Evolutionary conservation across 129 eudicot species (phyloP), one percentile per base, ranked within the genome.

Genomic region (Lactuca sativa): DNA sequence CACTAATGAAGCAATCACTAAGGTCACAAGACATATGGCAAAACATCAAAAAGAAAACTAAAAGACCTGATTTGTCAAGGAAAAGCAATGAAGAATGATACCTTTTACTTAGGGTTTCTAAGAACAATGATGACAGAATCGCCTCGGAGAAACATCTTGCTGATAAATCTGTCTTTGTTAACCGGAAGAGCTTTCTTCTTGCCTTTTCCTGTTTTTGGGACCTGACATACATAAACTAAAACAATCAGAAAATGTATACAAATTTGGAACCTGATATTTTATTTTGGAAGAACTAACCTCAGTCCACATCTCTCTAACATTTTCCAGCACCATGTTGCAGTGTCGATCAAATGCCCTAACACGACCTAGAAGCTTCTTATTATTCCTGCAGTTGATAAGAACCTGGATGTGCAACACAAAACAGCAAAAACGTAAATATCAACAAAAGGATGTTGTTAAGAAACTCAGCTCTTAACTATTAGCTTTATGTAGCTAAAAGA

Each of bases 281-380:
- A 1, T 44, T 43, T 44, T 43, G 65, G 47, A 62, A 57, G 21
- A 70, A 80, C 90, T 34, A 66, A 88, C 97, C 97, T 92, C 97
- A 10, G 96, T 92, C 97, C 97, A 92, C 90, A 88, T 88, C 80
- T 92, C 97, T 64, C 89, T 76, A n/a, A 92, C 97, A 79, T 92
- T 92, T 71, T 92, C 97, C n/a, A 92, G 83, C 67, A 92, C 97
- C 97, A 92, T 92, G 72, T 92, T 92, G 85, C 97, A 92, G 78
- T 92, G 97, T 33, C 97, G 83, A 73, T 92, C 97, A 79, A 88
- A 92, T 3, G 97, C 96, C 82, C 96, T 88, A 68, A 92, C 97
- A 70, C 95, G 96, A 3, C 97, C 97, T 25, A 92, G 73, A 71
- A 92, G 92, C 80, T 92, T 92, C 61, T 81, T 88, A 80, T 92